These are phyloP conservation scores for Papiliotrema nemorosa DNA, from an alignment of 1,284 basidiomycete species.

Conservation along the genomic window DNA sequence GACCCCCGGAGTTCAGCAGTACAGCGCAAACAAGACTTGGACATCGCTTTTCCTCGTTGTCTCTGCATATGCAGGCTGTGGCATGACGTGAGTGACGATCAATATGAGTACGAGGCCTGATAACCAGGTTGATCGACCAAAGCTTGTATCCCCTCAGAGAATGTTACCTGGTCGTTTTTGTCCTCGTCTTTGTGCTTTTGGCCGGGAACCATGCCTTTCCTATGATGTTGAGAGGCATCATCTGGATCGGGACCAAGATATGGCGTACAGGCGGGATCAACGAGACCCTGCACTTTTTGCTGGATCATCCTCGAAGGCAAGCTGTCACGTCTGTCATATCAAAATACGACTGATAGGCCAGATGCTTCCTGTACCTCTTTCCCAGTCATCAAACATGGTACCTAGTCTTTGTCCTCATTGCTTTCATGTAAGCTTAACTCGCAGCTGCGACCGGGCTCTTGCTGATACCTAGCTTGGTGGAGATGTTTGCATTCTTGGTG, in stretches of 20 bases:
- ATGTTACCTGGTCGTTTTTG: conserved; percentile 32
- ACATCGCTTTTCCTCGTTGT: conserved; percentile 24
- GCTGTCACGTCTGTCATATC: conserved; percentile 8
- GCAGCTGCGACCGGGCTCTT: not conserved
- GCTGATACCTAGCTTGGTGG: conserved; percentile 20
- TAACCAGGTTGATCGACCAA: conserved; percentile 26
- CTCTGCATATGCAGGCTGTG: conserved; percentile 27
- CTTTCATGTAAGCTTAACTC: conserved; percentile 33
- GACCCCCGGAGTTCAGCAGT: conserved; percentile 16
- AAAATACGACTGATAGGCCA: conserved; percentile 2
- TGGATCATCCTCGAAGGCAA: conserved; percentile 36
- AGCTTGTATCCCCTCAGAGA: conserved; percentile 26
- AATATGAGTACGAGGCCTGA: not conserved
- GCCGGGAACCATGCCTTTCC: conserved; percentile 40
- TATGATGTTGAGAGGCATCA: conserved; percentile 27
- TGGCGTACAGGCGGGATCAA: conserved; percentile 20
- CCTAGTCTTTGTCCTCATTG: conserved; percentile 21
- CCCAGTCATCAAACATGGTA: conserved; percentile 43
- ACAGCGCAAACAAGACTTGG: conserved; percentile 31
- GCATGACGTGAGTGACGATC: conserved; percentile 24
- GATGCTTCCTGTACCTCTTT: conserved; percentile 41
- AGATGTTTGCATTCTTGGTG: conserved; percentile 28
- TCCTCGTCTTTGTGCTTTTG: conserved; percentile 25
- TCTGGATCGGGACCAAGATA: conserved; percentile 37
- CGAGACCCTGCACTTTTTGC: conserved; percentile 35